These are phyloP conservation scores for Boletus vinaceobasis DNA, from an alignment of 768 basidiomycete genomes.

Conservation along the genomic window DNA sequence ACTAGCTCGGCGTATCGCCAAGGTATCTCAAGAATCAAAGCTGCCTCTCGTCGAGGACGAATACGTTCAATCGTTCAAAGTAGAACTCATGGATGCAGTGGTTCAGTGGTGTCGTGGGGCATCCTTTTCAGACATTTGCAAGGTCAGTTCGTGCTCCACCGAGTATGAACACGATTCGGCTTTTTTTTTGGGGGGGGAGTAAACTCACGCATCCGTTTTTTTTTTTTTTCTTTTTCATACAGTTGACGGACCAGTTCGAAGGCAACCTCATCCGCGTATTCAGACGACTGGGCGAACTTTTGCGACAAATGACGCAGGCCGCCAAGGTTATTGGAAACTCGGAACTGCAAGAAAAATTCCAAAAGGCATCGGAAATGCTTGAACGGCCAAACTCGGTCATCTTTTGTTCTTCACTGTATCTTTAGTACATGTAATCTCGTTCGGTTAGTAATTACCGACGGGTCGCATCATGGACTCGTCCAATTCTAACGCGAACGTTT, in stretches of 20 bases:
- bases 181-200: background rate
- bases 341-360: conserved; percentile 92
- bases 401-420: conserved; percentile 82
- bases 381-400: conserved; percentile 93
- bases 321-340: conserved; percentile 96
- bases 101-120: conserved; percentile 98
- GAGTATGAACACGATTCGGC: background rate
- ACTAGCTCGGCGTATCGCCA: conserved; percentile 92
- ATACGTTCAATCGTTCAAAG: conserved; percentile 95
- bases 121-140: conserved; percentile 93
- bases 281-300: conserved; percentile 86
- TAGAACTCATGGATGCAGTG: conserved; percentile 98
- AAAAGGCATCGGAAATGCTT: conserved; percentile 86
- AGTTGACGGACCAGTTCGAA: conserved; percentile 97
- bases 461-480: background rate
- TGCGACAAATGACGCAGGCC: conserved; percentile 94
- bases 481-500: too few species aligned
- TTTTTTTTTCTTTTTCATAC: background rate
- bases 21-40: conserved; percentile 92
- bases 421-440: conserved; percentile 37
- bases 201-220: background rate
- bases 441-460: too few species aligned
- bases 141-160: conserved; percentile 47
- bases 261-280: conserved; percentile 96
- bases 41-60: conserved; percentile 87